A percentile compares a stretch with the other conserved stretches of the same genome.
Evolutionary conservation across 352 stramenopile genomes (phyloP).

Genomic region (Thalassiosira hispida): DNA sequence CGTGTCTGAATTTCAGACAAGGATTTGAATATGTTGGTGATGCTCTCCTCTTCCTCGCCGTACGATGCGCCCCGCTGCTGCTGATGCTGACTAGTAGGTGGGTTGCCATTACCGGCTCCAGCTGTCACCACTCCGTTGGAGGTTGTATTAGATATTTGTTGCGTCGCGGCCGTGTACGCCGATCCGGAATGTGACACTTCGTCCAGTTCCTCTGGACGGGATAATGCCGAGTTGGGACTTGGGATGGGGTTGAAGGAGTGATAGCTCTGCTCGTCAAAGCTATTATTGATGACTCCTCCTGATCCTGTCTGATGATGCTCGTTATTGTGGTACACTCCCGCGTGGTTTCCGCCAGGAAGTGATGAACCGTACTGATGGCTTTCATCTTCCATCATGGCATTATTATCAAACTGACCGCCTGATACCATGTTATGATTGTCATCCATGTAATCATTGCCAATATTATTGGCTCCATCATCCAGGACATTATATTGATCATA

Average conservation of each 20-base stretch:
- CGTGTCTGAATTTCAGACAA: conserved; percentile 60
- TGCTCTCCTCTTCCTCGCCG: conserved; percentile 55
- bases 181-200: conserved; percentile 22
- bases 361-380: not conserved
- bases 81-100: not conserved
- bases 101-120: not conserved
- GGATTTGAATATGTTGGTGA: conserved; percentile 58
- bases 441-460: not conserved
- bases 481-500: conserved; percentile 17
- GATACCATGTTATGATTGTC: not conserved
- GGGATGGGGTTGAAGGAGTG: conserved; percentile 25
- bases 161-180: conserved; percentile 33
- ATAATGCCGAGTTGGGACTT: not conserved
- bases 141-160: conserved; percentile 44
- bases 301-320: not conserved
- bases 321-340: not conserved
- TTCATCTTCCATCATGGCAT: not conserved
- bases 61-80: conserved; percentile 14
- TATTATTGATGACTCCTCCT: not conserved
- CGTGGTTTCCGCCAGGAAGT: not conserved
- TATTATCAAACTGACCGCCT: not conserved
- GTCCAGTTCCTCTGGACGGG: conserved; percentile 29
- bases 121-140: not conserved
- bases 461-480: conserved; percentile 6
- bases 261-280: conserved; percentile 33